Conservation (phyloP, 441 rosid genomes). For the Arabidopsis lyrata region DNA sequence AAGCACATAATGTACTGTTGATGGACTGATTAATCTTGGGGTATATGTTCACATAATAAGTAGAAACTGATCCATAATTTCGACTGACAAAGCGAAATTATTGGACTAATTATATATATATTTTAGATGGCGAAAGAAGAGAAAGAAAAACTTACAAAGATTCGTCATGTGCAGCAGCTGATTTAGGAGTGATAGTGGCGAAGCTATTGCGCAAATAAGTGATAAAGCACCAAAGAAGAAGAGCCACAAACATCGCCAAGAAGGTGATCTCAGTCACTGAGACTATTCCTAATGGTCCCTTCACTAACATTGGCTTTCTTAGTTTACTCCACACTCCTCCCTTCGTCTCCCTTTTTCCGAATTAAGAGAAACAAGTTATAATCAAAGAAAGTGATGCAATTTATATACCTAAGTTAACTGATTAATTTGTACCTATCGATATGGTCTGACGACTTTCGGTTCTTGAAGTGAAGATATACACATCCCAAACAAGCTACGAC, state of each 20-base stretch:
- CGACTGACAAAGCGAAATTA: too few species aligned
- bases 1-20: neutral
- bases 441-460: slow-evolving; percentile 3
- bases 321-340: slow-evolving; percentile 27
- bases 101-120: too few species aligned
- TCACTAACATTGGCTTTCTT: slow-evolving; percentile 57
- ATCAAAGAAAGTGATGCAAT: neutral
- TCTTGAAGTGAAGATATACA: slow-evolving; percentile 53
- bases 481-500: slow-evolving; percentile 55
- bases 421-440: slow-evolving; percentile 9
- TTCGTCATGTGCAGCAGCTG: slow-evolving; percentile 37
- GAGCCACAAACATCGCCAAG: slow-evolving; percentile 58
- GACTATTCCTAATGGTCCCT: slow-evolving; percentile 71
- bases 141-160: slow-evolving; percentile 46
- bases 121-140: neutral
- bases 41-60: neutral
- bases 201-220: slow-evolving; percentile 49
- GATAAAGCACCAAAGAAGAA: slow-evolving; percentile 57
- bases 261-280: slow-evolving; percentile 59
- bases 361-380: neutral
- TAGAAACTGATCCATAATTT: too few species aligned
- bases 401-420: neutral
- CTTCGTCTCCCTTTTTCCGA: slow-evolving; percentile 2
- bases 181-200: slow-evolving; percentile 41
- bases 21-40: neutral